Evolutionary conservation across 345 rosid species (phyloP).

Genomic region (Iberis pinnata): DNA sequence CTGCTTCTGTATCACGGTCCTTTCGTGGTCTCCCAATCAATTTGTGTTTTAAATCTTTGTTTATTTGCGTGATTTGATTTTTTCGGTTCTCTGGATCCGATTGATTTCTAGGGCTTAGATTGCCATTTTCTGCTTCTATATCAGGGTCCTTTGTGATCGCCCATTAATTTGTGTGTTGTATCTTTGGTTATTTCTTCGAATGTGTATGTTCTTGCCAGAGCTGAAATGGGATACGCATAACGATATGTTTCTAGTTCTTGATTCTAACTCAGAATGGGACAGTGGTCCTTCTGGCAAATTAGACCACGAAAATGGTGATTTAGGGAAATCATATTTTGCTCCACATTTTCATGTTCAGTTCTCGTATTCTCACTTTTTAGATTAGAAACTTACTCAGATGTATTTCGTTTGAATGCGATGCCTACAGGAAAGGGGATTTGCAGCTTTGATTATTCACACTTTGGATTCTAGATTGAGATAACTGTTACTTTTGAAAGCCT

Average conservation of each 20-base stretch:
- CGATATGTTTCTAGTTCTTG: no score
- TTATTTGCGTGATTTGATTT: neutral
- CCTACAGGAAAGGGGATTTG: conserved; percentile 11
- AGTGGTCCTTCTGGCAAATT: neutral
- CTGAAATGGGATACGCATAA: neutral
- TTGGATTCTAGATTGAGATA: conserved; percentile 5
- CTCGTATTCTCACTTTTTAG: neutral
- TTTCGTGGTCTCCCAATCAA: no score
- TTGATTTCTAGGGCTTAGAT: neutral
- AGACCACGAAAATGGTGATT: neutral
- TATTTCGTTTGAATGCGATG: conserved; percentile 1
- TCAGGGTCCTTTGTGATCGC: neutral
- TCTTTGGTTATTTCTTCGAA: conserved; percentile 1
- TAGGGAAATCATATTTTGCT: neutral
- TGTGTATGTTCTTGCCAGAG: neutral
- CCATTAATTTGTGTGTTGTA: neutral
- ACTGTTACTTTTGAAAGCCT: neutral
- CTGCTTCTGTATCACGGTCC: neutral
- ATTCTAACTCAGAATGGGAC: no score
- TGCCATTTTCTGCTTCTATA: neutral
- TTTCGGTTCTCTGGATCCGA: neutral
- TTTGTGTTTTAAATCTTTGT: neutral
- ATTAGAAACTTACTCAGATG: neutral
- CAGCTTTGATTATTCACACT: no score
- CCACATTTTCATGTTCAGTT: conserved; percentile 2